Conservation (phyloP, 768 basidiomycete species). For the Auricularia sp. region DNA sequence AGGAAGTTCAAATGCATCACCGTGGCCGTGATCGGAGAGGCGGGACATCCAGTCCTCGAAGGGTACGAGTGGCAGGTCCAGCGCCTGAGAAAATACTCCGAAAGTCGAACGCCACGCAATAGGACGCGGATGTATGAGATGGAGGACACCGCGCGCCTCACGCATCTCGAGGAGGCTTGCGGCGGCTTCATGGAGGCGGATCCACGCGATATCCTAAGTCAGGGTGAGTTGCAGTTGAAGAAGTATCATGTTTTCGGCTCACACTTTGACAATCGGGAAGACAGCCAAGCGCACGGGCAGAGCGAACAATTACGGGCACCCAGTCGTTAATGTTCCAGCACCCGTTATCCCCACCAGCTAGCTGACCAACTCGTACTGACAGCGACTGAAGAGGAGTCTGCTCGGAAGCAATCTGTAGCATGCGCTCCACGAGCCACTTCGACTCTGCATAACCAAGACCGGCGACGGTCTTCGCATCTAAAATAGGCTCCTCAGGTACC, state of each 20-base stretch:
- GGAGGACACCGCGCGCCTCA: slow-evolving; percentile 9
- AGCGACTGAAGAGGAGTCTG: slow-evolving; percentile 20
- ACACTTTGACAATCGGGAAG: slow-evolving; percentile 19
- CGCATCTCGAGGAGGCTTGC: slow-evolving; percentile 17
- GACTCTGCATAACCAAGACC: slow-evolving; percentile 33
- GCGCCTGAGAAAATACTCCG: slow-evolving; percentile 8
- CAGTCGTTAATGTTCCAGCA: slow-evolving; percentile 34
- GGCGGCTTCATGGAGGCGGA: slow-evolving; percentile 16
- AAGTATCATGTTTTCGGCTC: too few relatives aligned
- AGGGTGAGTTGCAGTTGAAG: not conserved
- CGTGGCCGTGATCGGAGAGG: slow-evolving; percentile 8
- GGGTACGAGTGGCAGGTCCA: slow-evolving; percentile 16
- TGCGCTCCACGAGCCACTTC: slow-evolving; percentile 29
- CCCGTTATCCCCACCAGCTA: slow-evolving; percentile 26
- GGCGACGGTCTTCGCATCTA: not conserved
- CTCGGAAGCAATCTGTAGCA: slow-evolving; percentile 24
- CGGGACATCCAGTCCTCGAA: slow-evolving; percentile 14
- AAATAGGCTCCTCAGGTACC: not conserved
- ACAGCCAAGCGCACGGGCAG: slow-evolving; percentile 20
- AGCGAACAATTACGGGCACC: slow-evolving; percentile 33
- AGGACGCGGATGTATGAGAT: slow-evolving; percentile 15
- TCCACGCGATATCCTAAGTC: slow-evolving; percentile 15
- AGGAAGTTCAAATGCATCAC: slow-evolving; percentile 5
- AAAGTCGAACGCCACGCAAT: slow-evolving; percentile 14
- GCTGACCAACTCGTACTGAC: slow-evolving; percentile 30